These are phyloP conservation scores for button mushroom (Agaricus bisporus) DNA, from an alignment of 768 basidiomycete species.

Conservation along the genomic window DNA sequence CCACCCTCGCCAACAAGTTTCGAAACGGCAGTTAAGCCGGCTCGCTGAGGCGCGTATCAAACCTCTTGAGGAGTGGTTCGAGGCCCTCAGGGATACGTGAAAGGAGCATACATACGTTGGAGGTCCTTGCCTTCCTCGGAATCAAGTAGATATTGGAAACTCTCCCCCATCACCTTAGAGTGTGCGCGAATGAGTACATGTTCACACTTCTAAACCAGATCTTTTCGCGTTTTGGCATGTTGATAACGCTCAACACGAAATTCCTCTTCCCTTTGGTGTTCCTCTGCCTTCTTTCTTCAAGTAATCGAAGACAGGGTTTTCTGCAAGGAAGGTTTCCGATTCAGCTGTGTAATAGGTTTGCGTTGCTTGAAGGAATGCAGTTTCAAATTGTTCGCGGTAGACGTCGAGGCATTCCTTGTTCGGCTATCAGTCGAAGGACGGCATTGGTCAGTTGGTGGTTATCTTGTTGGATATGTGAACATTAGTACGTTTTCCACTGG, in stretches of 20 bases:
- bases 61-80: slow-evolving; percentile 87
- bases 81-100: slow-evolving; percentile 73
- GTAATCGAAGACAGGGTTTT: slow-evolving; percentile 93
- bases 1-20: slow-evolving; percentile 66
- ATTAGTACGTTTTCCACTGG: slow-evolving; percentile 93
- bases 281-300: slow-evolving; percentile 95
- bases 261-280: slow-evolving; percentile 90
- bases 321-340: slow-evolving; percentile 86
- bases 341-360: slow-evolving; percentile 92
- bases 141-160: slow-evolving; percentile 88
- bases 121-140: slow-evolving; percentile 95
- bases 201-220: slow-evolving; percentile 83
- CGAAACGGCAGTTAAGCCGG: slow-evolving; percentile 78
- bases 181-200: slow-evolving; percentile 93
- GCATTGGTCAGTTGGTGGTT: slow-evolving; percentile 80
- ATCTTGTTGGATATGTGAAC: slow-evolving; percentile 76
- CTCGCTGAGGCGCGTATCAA: slow-evolving; percentile 91
- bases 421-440: slow-evolving; percentile 82
- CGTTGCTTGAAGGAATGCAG: slow-evolving; percentile 82
- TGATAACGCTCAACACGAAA: slow-evolving; percentile 94
- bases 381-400: slow-evolving; percentile 90
- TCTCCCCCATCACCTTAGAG: slow-evolving; percentile 86
- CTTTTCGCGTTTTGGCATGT: slow-evolving; percentile 85
- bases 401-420: slow-evolving; percentile 93
- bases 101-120: slow-evolving; percentile 90